A percentile compares a stretch with the other conserved stretches of the same genome.
Conservation (phyloP, 495 filamentous ascomycete species). For the Trichocladium antarcticum region DNA sequence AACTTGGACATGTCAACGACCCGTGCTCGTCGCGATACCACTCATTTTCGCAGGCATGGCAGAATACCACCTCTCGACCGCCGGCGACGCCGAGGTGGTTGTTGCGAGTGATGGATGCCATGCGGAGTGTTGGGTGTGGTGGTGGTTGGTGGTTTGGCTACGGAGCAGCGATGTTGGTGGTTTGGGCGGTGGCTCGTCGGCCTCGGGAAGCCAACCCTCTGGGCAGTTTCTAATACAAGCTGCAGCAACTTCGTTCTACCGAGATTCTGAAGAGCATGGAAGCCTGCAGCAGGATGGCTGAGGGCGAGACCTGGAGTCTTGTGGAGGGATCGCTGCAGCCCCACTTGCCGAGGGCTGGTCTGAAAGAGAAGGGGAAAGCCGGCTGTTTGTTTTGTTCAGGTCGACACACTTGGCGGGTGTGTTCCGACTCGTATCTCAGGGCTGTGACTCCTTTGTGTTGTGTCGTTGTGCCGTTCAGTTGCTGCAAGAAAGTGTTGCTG, state of each 20-base stretch:
- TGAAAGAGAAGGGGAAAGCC: too few relatives aligned
- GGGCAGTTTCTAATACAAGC: background rate
- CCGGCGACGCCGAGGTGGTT: slow-evolving; percentile 32
- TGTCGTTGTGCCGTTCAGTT: background rate
- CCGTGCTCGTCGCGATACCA: slow-evolving; percentile 62
- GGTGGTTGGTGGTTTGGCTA: slow-evolving; percentile 18
- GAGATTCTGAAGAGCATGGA: background rate
- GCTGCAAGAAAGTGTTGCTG: background rate
- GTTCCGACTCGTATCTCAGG: background rate
- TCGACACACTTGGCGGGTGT: too few relatives aligned
- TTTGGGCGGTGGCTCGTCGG: background rate
- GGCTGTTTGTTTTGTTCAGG: too few relatives aligned
- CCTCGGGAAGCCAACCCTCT: background rate
- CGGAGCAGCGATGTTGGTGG: slow-evolving; percentile 38
- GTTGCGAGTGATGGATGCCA: slow-evolving; percentile 21
- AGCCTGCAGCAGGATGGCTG: background rate
- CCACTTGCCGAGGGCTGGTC: too few relatives aligned
- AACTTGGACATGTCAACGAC: slow-evolving; percentile 59
- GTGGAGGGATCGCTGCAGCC: too few relatives aligned
- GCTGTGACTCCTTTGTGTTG: background rate
- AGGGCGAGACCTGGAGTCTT: too few relatives aligned
- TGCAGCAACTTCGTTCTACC: background rate
- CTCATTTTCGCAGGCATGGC: slow-evolving; percentile 67
- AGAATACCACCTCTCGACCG: slow-evolving; percentile 61
- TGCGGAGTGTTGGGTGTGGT: slow-evolving; percentile 27